Evolutionary conservation across 345 rosid genomes (phyloP).

Genomic region (Angophora floribunda): DNA sequence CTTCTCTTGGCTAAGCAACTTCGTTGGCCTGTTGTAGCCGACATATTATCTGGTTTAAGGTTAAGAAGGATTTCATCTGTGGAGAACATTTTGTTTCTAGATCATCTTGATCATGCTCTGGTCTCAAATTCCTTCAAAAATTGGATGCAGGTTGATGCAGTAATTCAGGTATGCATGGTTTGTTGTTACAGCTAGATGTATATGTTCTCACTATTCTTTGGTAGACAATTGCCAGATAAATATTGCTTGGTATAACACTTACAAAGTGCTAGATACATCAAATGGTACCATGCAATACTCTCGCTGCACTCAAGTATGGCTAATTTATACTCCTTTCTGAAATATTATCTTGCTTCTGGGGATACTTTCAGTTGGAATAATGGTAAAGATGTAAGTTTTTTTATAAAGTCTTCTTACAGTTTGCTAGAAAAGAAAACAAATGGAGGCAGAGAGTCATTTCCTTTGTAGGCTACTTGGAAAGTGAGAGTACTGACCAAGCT

Average conservation of each 20-base stretch:
- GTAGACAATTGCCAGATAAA: not conserved
- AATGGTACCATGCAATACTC: not conserved
- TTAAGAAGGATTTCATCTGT: constrained; percentile 56
- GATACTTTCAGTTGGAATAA: not conserved
- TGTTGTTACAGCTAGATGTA: not conserved
- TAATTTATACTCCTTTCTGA: not conserved
- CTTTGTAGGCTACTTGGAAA: not conserved
- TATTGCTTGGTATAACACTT: not conserved
- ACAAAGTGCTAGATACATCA: not conserved
- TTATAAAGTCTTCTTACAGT: not conserved
- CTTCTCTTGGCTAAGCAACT: constrained; percentile 82
- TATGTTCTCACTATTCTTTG: not conserved
- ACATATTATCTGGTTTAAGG: constrained; percentile 85
- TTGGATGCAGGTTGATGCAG: constrained; percentile 52
- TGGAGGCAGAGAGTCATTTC: not conserved
- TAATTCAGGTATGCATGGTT: constrained; percentile 56
- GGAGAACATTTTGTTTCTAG: constrained; percentile 43
- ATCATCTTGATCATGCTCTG: constrained; percentile 83
- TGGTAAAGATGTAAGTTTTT: not conserved
- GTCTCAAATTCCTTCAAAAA: constrained; percentile 56
- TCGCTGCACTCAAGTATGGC: not conserved
- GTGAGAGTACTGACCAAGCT: not conserved
- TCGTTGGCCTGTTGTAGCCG: constrained; percentile 85
- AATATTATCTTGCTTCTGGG: not conserved
- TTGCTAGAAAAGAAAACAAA: not conserved